A percentile compares a stretch with the other conserved stretches of the same genome.
Evolutionary conservation across 495 filamentous ascomycete species (phyloP).

Genomic region (Hypoxylon subgilvum): DNA sequence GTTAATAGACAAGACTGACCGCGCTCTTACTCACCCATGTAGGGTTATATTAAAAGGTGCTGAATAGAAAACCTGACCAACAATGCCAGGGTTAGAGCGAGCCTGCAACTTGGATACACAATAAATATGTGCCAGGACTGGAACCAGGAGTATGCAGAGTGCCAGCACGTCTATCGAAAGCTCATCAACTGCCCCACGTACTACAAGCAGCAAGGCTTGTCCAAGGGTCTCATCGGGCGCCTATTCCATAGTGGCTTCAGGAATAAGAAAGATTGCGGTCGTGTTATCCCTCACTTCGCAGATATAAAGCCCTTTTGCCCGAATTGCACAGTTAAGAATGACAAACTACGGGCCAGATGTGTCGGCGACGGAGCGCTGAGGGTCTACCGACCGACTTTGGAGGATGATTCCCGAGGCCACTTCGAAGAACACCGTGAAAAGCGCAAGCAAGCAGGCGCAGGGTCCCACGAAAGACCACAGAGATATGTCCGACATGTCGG

Average conservation of each 20-base stretch:
- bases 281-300: slow-evolving; percentile 31
- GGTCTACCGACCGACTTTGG: slow-evolving; percentile 18
- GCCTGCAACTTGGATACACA: too few relatives aligned
- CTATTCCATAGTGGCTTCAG: slow-evolving; percentile 2
- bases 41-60: too few relatives aligned
- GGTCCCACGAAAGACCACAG: not conserved
- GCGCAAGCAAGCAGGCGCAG: not conserved
- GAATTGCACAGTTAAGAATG: slow-evolving; percentile 16
- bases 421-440: slow-evolving; percentile 2
- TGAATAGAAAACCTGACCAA: too few relatives aligned
- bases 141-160: slow-evolving; percentile 30
- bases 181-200: slow-evolving; percentile 36
- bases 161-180: slow-evolving; percentile 26
- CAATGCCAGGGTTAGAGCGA: too few relatives aligned
- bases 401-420: slow-evolving; percentile 1
- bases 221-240: slow-evolving; percentile 22
- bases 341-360: slow-evolving; percentile 1
- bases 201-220: slow-evolving; percentile 24
- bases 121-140: slow-evolving; percentile 35
- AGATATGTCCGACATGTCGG: not conserved
- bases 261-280: slow-evolving; percentile 33
- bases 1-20: not conserved
- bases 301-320: slow-evolving; percentile 21
- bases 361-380: slow-evolving; percentile 29
- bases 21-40: too few relatives aligned